Conservation (phyloP, 768 basidiomycete species). For the Royoungia palumana region DNA sequence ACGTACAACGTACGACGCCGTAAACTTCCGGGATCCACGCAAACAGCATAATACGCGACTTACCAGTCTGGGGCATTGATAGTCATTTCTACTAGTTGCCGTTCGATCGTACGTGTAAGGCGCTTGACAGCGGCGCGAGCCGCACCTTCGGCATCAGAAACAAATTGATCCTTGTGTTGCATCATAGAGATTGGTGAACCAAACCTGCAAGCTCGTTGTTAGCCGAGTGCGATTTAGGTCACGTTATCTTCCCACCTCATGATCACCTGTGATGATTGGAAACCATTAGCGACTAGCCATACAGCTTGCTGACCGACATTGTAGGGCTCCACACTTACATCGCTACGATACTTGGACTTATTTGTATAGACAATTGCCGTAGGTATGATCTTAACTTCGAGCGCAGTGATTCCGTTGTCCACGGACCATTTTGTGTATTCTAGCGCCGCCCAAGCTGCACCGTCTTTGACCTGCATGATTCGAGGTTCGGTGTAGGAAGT, state of each 20-base stretch:
- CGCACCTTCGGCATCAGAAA: conserved; percentile 62
- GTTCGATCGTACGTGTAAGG: conserved; percentile 72
- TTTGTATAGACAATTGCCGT: conserved; percentile 92
- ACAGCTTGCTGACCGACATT: background rate
- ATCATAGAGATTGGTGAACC: conserved; percentile 77
- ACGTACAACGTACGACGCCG: conserved; percentile 18
- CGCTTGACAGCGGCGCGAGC: conserved; percentile 81
- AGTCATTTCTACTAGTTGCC: conserved; percentile 67
- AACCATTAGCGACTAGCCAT: conserved; percentile 12
- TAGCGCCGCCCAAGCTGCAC: conserved; percentile 90
- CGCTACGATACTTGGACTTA: conserved; percentile 92
- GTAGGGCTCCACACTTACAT: conserved; percentile 53
- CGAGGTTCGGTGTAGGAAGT: conserved; percentile 91
- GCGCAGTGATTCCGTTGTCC: conserved; percentile 48
- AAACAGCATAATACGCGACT: conserved; percentile 25
- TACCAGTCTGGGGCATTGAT: conserved; percentile 96
- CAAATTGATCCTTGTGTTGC: conserved; percentile 72
- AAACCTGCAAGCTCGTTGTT: conserved; percentile 50
- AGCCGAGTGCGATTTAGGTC: conserved; percentile 8
- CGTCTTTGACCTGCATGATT: conserved; percentile 92
- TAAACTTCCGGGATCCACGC: conserved; percentile 14
- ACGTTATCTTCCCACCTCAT: conserved; percentile 53
- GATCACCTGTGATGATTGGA: conserved; percentile 49
- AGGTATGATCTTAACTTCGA: conserved; percentile 64
- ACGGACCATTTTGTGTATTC: conserved; percentile 84